A percentile compares a stretch with the other conserved stretches of the same genome.
Evolutionary conservation across 371 early-diverging fungal genomes (phyloP).

Genomic region (Mucor racemosus): DNA sequence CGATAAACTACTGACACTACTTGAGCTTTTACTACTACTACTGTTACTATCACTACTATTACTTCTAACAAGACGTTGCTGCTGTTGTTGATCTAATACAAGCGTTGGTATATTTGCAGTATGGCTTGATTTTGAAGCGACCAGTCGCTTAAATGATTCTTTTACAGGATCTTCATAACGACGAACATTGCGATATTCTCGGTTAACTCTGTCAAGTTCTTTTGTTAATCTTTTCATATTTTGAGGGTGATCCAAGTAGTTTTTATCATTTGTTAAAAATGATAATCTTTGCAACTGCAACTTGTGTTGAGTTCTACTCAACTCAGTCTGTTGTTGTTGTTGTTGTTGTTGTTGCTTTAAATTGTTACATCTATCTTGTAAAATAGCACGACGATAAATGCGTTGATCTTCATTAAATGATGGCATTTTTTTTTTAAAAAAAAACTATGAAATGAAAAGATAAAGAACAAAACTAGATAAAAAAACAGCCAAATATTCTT

Average conservation of each 20-base stretch:
- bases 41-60: constrained; percentile 2
- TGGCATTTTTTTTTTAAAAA: constrained; percentile 1
- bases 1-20: constrained; percentile 9
- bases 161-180: constrained; percentile 46
- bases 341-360: neutral
- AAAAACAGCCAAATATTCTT: neutral
- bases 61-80: neutral
- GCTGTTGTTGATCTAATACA: neutral
- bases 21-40: constrained; percentile 2
- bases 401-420: constrained; percentile 18
- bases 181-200: constrained; percentile 50
- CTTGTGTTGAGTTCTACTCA: constrained; percentile 57
- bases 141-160: constrained; percentile 41
- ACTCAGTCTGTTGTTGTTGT: constrained; percentile 7
- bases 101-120: neutral
- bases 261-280: constrained; percentile 54
- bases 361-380: neutral
- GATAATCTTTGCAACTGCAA: constrained; percentile 54
- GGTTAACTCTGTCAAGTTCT: constrained; percentile 57
- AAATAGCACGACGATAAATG: constrained; percentile 8
- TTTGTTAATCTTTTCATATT: constrained; percentile 61
- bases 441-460: neutral
- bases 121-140: neutral
- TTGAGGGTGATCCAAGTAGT: constrained; percentile 53
- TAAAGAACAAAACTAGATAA: neutral